Conservation (phyloP, 192 early-diverging fungal species). For the Coemansia sp. region DNA sequence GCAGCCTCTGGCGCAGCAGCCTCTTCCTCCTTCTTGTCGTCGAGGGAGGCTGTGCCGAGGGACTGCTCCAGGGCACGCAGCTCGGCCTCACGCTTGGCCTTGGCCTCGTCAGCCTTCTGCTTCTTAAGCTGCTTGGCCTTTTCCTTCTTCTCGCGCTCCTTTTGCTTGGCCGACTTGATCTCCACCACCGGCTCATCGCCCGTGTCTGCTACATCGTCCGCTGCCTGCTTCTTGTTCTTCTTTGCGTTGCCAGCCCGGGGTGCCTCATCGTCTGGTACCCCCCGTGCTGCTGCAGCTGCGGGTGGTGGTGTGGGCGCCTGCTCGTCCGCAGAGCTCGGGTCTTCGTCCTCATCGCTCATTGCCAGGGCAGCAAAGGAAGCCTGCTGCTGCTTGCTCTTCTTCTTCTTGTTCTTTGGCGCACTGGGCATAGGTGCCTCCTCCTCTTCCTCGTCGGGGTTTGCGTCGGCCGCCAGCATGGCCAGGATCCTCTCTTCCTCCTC, state of each 20-base stretch:
- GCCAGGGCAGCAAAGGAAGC: constrained; percentile 18
- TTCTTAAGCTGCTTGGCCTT: constrained; percentile 37
- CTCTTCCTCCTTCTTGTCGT: constrained; percentile 8
- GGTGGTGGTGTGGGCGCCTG: constrained; percentile 7
- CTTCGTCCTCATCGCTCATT: constrained; percentile 40
- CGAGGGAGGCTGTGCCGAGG: constrained; percentile 16
- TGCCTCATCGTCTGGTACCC: constrained; percentile 9
- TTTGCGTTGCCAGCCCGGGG: constrained; percentile 2
- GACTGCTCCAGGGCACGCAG: constrained; percentile 18
- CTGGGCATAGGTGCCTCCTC: background rate
- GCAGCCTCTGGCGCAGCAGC: constrained; percentile 19
- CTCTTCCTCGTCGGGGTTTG: background rate
- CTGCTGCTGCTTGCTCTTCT: constrained; percentile 3
- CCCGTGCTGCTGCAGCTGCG: too few relatives aligned
- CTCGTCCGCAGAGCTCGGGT: constrained; percentile 7
- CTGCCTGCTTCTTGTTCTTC: constrained; percentile 23
- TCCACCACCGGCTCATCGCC: constrained; percentile 44
- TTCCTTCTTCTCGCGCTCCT: constrained; percentile 52
- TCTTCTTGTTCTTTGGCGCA: constrained; percentile 28
- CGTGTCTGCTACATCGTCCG: constrained; percentile 24
- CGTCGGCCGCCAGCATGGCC: constrained; percentile 2
- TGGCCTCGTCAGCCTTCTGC: constrained; percentile 34
- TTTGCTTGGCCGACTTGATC: constrained; percentile 49
- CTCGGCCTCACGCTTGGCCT: constrained; percentile 43
- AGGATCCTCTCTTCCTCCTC: constrained; percentile 1